Base-by-base conservation (phyloP, 495 filamentous ascomycete genomes). In the Aspergillus taichungensis region DNA sequence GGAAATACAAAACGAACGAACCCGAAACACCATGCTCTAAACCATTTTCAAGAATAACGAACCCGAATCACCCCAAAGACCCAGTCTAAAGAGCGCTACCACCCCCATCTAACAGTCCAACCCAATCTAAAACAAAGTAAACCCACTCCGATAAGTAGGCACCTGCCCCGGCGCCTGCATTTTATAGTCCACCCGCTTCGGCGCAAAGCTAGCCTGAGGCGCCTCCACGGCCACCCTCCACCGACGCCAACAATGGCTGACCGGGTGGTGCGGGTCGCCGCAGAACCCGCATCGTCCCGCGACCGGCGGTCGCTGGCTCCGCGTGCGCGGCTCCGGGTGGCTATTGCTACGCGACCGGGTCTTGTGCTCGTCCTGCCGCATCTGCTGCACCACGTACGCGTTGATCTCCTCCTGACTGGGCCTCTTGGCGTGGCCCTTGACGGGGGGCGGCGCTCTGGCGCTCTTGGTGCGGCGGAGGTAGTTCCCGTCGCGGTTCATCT, bases 371-470 rank as follows among this genome's bases (percentile, higher is more conserved):
- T 63, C 58, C 29, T 47, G 51, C 9, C 51, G 55, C 61, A 63
- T 63, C 40, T 63, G 56, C 5, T 51, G 52, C 5, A 63, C 47
- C 9, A 63, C 60, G 33, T 56, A 63, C 32, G 60, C 54, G 43
- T 63, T 63, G 43, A 63, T 63, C 41, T 63, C 54, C 34, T 60
- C 60, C 40, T 63, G 60, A 39, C 60, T 63, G 0, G 60, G 60
- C 9, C 44, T 45, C 37, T 60, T 63, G 24, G 24, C 31, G 37
- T 63, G 56, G 2, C 56, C 48, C 34, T 29, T 43, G 12, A 46
- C 27, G 18, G 18, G 18, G 18, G 18, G 2, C 18, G 18, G 18
- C 18, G 18, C 18, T 24, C 4, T 24, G 18, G 18, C 18, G 39
- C 43, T 43, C 18, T 32, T 39, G 11, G n/a, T 46, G 24, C 46